phyloP scores from a whole-genome alignment of 495 filamentous ascomycete species.

The Barbatosphaeria neglecta region DNA sequence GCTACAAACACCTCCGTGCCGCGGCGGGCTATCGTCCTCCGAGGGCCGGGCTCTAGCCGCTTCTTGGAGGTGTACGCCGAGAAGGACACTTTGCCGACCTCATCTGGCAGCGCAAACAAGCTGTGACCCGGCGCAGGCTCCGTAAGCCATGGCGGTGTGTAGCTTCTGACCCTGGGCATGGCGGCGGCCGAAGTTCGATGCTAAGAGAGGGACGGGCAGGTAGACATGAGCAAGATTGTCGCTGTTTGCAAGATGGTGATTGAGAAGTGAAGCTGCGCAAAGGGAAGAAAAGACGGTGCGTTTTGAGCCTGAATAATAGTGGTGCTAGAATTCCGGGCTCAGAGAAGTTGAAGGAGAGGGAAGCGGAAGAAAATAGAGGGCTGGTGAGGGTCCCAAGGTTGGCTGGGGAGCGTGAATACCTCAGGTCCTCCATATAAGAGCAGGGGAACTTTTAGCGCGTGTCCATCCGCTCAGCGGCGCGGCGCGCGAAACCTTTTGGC shows the following conservation, averaged over 20 bases:
- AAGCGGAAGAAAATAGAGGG: background rate
- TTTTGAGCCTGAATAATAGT: no score
- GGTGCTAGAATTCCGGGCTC: no score
- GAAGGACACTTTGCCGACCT: constrained; percentile 10
- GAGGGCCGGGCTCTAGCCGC: constrained; percentile 39
- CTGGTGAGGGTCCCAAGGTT: no score
- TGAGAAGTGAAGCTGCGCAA: no score
- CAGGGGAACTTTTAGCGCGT: background rate
- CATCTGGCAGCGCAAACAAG: constrained; percentile 44
- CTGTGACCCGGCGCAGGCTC: constrained; percentile 60
- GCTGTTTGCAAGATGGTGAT: no score
- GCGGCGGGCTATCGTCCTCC: constrained; percentile 57
- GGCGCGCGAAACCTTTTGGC: background rate
- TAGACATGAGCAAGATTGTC: background rate
- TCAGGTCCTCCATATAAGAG: background rate
- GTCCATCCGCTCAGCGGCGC: background rate
- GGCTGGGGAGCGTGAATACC: background rate
- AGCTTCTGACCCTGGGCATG: constrained; percentile 74
- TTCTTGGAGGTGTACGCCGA: constrained; percentile 23
- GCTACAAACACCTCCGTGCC: constrained; percentile 76
- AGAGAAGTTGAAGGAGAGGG: no score
- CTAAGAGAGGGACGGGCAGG: background rate
- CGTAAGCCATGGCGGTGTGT: constrained; percentile 73
- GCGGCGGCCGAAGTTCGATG: background rate
- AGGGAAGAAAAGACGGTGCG: no score